Evolutionary conservation across 1,284 basidiomycete species (phyloP), one percentile per base, ranked within the genome.

Genomic region (Erythrobasidium hasegawianum): DNA sequence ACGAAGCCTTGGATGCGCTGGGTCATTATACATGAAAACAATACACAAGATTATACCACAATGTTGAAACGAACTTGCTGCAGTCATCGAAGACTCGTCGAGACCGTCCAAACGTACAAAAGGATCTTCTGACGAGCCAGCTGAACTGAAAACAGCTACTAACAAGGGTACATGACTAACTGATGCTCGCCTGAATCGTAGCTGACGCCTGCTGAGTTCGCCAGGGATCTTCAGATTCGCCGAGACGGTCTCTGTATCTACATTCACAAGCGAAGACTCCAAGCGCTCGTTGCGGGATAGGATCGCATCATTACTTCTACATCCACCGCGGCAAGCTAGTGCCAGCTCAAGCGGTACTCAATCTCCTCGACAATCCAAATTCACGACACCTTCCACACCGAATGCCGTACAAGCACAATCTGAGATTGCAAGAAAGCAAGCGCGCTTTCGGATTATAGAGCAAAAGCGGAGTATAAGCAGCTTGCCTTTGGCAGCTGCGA

Each of bases 371-470:
- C 22, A 22, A 22, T 53, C 50, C 18, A 53, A 27, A 29, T 53
- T 53, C 50, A 53, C 22, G 7, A 18, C 43, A 18, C n/a, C 43
- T 24, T 18, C n/a, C 4, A 47, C 7, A 4, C 16, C 4, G 16
- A 24, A n/a, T 24, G n/a, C 22, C 8, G n/a, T 18, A 24, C n/a
- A n/a, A n/a, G 43, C 43, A 18, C n/a, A 18, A n/a, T 18, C 16
- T 24, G 61, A 69, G 40, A 57, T 53, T 2, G 64, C 64, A 20
- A 43, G 47, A 20, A 41, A 55, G 5, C 50, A 40, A 13, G 65
- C 68, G 39, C 49, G 68, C 22, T 71, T 69, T 45, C 64, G 68
- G 50, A 61, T 71, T 38, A 47, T 71, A 3, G 64, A 68, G 29
- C 40, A 67, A 22, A 53, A 59, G 13, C 65, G 68, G 53, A 38